Base-by-base conservation (phyloP, 2,329 filamentous ascomycete species). In the Claviceps capensis region DNA sequence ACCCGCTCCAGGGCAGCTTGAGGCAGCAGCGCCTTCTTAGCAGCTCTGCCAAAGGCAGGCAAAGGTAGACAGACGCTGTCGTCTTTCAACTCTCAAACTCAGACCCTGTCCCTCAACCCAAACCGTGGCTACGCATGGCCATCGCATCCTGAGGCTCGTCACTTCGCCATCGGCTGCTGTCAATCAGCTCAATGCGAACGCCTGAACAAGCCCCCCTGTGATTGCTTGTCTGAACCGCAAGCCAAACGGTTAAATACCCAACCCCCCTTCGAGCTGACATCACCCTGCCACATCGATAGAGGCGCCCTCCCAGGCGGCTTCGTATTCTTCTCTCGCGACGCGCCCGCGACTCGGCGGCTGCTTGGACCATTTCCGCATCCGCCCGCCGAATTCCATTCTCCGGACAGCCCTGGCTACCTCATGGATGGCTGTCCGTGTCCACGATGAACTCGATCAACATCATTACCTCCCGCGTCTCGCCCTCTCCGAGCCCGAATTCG, bases 361-460 rank as follows among this genome's bases (percentile, higher is more conserved):
- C 42, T 22, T 41, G 43, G 17, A 23, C 8, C 19, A 47, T 44
- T 43, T 41, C 23, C n/a, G 30, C 19, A 34, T 9, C 16, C 8
- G 5, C 26, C 23, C 16, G 23, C 38, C 17, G 8, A 51, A 14
- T 14, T 34, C 17, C 19, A 22, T 43, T 38, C 37, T 26, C 49
- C 22, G 53, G 50, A 48, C 50, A 52, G 53, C 47, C 50, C 19
- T 23, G 11, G 34, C 19, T 50, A 50, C 50, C 64, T 72, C 70
- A 79, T 82, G 79, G 79, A 76, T 75, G 69, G 67, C 68, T 67
- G 62, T 67, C 67, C 61, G 61, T 64, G 61, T 69, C 70, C 75
- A 86, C 78, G 72, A 96, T 96, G 91, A 96, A 96, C 82, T 95
- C 90, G 63, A 77, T 95, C 75, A 95, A 93, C 73, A 88, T 95